A percentile compares a stretch with the other conserved stretches of the same genome.
Conservation (phyloP, 106 monocot species). For the Acorus gramineus region DNA sequence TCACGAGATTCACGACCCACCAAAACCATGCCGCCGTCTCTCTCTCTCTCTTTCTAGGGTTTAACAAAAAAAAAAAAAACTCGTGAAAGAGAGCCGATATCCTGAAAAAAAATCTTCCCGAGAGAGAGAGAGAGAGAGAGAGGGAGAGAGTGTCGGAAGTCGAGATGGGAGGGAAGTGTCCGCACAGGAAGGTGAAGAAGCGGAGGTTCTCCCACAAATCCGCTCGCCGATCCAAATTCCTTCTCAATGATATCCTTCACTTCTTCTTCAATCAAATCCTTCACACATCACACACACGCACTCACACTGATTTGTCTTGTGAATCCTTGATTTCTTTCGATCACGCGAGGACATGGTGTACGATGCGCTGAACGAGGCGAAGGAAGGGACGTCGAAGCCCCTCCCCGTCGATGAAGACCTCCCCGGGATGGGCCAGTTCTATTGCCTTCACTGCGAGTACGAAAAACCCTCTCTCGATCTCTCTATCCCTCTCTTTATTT, state of each 20-base stretch:
- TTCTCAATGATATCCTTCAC: constrained; percentile 69
- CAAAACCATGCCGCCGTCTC: too few relatives aligned
- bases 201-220: constrained; percentile 78
- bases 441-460: constrained; percentile 95
- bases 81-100: too few relatives aligned
- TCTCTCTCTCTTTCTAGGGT: too few relatives aligned
- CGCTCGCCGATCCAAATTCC: constrained; percentile 75
- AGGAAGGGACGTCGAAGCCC: constrained; percentile 22
- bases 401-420: constrained; percentile 74
- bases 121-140: background rate
- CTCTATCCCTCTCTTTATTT: too few relatives aligned
- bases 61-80: too few relatives aligned
- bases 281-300: background rate
- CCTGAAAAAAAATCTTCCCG: too few relatives aligned
- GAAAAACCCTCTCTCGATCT: too few relatives aligned
- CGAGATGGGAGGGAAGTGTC: constrained; percentile 96
- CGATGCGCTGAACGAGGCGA: constrained; percentile 53
- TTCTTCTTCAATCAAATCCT: background rate
- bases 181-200: constrained; percentile 93
- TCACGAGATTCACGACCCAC: too few relatives aligned
- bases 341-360: constrained; percentile 81
- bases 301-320: constrained; percentile 4
- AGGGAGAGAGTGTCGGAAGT: constrained; percentile 9
- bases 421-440: constrained; percentile 96
- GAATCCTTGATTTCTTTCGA: constrained; percentile 6